A percentile compares a stretch with the other conserved stretches of the same genome.
phyloP scores from a whole-genome alignment of 345 rosid genomes.

The Hevea brasiliensis region DNA sequence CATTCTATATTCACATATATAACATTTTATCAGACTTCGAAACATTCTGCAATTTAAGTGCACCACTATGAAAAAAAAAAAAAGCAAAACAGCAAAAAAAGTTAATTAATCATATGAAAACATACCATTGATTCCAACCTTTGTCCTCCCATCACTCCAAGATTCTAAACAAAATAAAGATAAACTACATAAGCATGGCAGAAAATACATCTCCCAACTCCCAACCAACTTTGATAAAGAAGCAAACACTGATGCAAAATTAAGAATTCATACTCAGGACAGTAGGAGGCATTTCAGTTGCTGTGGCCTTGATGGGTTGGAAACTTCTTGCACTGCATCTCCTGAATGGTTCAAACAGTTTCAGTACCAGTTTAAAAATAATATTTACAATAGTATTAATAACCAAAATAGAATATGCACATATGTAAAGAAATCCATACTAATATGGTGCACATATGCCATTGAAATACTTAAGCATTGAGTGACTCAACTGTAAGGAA shows the following conservation, averaged over 20 bases:
- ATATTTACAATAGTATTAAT: neutral
- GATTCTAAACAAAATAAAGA: conserved; percentile 41
- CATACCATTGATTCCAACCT: conserved; percentile 91
- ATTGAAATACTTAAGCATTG: neutral
- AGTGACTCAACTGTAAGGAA: conserved; percentile 60
- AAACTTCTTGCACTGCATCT: conserved; percentile 39
- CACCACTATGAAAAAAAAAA: neutral
- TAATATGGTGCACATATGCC: neutral
- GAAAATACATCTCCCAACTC: conserved; percentile 13
- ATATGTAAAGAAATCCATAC: neutral
- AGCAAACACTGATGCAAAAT: neutral
- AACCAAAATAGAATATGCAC: neutral
- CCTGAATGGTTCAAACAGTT: conserved; percentile 31
- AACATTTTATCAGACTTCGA: neutral
- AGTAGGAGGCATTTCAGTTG: conserved; percentile 64
- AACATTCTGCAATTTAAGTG: neutral
- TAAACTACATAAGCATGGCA: conserved; percentile 23
- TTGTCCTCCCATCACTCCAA: conserved; percentile 55
- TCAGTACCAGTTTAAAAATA: neutral
- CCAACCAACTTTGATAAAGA: neutral
- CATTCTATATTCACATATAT: neutral
- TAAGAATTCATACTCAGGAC: conserved; percentile 51
- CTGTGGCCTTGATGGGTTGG: conserved; percentile 79
- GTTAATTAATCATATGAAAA: neutral
- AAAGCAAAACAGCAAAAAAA: neutral